Evolutionary conservation across 371 early-diverging fungal species (phyloP).

Genomic region (Funneliformis caledonium): DNA sequence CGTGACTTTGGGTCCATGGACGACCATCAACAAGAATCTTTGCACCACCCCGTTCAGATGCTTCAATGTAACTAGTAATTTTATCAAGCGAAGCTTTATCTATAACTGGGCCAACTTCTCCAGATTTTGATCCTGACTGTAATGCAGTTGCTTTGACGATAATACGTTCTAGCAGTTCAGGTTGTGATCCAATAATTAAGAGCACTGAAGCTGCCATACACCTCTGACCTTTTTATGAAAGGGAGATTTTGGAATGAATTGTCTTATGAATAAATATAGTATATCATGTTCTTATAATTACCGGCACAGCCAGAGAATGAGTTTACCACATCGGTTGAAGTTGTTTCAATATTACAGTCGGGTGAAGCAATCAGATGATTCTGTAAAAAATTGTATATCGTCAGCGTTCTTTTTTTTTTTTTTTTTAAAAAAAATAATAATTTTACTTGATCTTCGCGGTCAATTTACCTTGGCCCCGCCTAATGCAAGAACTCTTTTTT

Average conservation of each 20-base stretch:
- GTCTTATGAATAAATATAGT: neutral
- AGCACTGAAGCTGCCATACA: conserved; percentile 79
- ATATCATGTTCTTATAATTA: neutral
- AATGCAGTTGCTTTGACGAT: conserved; percentile 58
- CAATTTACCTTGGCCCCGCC: conserved; percentile 57
- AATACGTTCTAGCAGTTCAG: conserved; percentile 59
- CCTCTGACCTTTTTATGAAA: conserved; percentile 50
- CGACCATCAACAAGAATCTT: conserved; percentile 73
- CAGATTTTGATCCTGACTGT: conserved; percentile 51
- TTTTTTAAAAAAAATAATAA: too few species aligned
- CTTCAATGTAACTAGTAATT: conserved; percentile 62
- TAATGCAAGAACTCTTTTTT: conserved; percentile 70
- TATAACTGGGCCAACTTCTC: conserved; percentile 73
- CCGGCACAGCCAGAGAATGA: conserved; percentile 70
- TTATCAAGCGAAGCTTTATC: conserved; percentile 59
- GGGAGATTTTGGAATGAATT: neutral
- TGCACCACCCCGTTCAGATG: conserved; percentile 53
- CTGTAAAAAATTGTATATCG: conserved; percentile 24
- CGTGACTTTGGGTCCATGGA: conserved; percentile 45
- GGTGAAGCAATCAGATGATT: conserved; percentile 78
- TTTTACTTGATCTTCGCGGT: conserved; percentile 18
- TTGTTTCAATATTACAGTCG: conserved; percentile 72
- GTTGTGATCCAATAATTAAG: conserved; percentile 66
- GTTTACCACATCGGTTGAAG: conserved; percentile 71
- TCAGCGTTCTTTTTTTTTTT: neutral